These are phyloP conservation scores for Halophytophthora batemanensis DNA, from an alignment of 352 stramenopile genomes.

Conservation along the genomic window DNA sequence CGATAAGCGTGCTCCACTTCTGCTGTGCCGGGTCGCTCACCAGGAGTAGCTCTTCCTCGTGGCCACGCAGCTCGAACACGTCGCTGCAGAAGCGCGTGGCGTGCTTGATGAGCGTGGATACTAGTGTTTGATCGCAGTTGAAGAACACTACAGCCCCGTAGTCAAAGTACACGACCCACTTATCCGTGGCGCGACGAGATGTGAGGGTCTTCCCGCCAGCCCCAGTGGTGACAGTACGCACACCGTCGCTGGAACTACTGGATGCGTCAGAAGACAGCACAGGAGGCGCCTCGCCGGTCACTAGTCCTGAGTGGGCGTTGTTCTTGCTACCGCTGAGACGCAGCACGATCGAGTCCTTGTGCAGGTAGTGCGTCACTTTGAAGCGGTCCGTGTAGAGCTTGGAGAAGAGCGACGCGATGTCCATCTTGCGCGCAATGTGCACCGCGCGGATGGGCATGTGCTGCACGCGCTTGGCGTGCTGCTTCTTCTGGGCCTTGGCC, in stretches of 20 bases:
- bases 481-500: constrained; percentile 36
- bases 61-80: constrained; percentile 72
- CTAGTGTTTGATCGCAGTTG: constrained; percentile 82
- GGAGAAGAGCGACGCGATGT: constrained; percentile 83
- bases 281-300: constrained; percentile 31
- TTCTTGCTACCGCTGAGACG: constrained; percentile 47
- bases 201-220: constrained; percentile 45
- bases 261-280: constrained; percentile 5
- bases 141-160: constrained; percentile 93
- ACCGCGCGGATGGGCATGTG: constrained; percentile 84
- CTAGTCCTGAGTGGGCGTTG: constrained; percentile 24
- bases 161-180: constrained; percentile 92
- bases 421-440: constrained; percentile 82
- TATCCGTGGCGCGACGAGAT: constrained; percentile 83
- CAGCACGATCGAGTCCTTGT: constrained; percentile 82
- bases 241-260: constrained; percentile 26
- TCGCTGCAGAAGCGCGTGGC: constrained; percentile 73
- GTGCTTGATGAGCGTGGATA: constrained; percentile 72
- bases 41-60: constrained; percentile 79
- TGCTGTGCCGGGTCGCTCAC: constrained; percentile 62
- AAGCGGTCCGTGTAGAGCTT: constrained; percentile 85
- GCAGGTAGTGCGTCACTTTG: constrained; percentile 77
- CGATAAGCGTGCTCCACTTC: constrained; percentile 78
- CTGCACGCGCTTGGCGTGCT: constrained; percentile 50
- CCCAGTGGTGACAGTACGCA: constrained; percentile 44